phyloP scores from a whole-genome alignment of 768 basidiomycete species.

The Candolleomyces eurysporus region DNA sequence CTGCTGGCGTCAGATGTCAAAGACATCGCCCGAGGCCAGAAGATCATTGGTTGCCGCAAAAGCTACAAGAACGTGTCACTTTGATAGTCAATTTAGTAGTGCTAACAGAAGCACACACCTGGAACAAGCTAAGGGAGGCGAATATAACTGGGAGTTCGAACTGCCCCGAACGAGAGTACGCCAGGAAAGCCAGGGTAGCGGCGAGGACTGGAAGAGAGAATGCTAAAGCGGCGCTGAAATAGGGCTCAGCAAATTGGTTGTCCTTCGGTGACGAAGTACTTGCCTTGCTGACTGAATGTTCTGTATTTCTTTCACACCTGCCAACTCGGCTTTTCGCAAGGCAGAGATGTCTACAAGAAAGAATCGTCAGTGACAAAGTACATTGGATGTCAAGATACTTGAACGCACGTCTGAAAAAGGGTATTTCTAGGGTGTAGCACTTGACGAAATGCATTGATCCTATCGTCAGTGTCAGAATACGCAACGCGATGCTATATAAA shows the following conservation, averaged over 20 bases:
- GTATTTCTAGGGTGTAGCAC: slow-evolving; percentile 70
- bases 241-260: slow-evolving; percentile 12
- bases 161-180: slow-evolving; percentile 52
- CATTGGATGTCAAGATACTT: neutral
- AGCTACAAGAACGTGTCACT: slow-evolving; percentile 34
- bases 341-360: slow-evolving; percentile 45
- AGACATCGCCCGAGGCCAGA: slow-evolving; percentile 59
- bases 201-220: slow-evolving; percentile 63
- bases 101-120: slow-evolving; percentile 25
- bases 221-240: slow-evolving; percentile 46
- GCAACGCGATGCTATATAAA: neutral
- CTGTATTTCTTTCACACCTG: slow-evolving; percentile 54
- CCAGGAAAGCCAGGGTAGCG: slow-evolving; percentile 63
- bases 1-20: slow-evolving; percentile 62
- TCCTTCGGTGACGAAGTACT: slow-evolving; percentile 13
- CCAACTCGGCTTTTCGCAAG: slow-evolving; percentile 54
- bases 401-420: slow-evolving; percentile 58
- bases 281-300: slow-evolving; percentile 63
- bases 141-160: slow-evolving; percentile 71
- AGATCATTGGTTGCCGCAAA: slow-evolving; percentile 68
- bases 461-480: slow-evolving; percentile 9
- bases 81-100: neutral
- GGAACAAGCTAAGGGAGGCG: slow-evolving; percentile 59
- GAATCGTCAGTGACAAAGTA: neutral
- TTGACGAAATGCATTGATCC: slow-evolving; percentile 70